Evolutionary conservation across 2,329 filamentous ascomycete species (phyloP).

Genomic region (Exophiala mesophila): DNA sequence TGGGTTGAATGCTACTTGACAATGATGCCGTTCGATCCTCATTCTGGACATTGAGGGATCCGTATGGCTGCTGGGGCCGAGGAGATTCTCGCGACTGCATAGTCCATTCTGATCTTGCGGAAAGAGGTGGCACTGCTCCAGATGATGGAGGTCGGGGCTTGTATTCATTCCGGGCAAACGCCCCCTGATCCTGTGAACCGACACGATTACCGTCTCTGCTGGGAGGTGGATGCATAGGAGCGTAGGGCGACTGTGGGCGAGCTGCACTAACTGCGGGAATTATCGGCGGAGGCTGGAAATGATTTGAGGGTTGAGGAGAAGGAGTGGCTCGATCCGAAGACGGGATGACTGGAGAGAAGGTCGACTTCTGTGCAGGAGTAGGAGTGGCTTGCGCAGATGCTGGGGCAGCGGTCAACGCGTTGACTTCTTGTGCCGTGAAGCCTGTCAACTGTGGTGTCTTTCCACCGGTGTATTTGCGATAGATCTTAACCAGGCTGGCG

Average conservation of each 20-base stretch:
- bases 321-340: constrained; percentile 12
- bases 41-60: constrained; percentile 8
- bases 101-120: constrained; percentile 8
- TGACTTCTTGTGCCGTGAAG: constrained; percentile 74
- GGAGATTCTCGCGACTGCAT: constrained; percentile 7
- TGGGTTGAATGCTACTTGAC: constrained; percentile 12
- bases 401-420: constrained; percentile 61
- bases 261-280: constrained; percentile 12
- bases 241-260: constrained; percentile 22
- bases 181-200: constrained; percentile 12
- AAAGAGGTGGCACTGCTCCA: constrained; percentile 10
- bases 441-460: constrained; percentile 72
- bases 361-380: constrained; percentile 26
- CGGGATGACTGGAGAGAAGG: constrained; percentile 26
- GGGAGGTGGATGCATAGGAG: constrained; percentile 13
- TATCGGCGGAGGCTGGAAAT: constrained; percentile 8
- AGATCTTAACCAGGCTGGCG: constrained; percentile 92
- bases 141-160: constrained; percentile 12
- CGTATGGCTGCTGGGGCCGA: constrained; percentile 15
- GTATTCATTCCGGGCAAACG: constrained; percentile 13
- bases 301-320: constrained; percentile 3
- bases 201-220: constrained; percentile 13
- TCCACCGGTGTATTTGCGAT: constrained; percentile 89
- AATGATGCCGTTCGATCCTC: constrained; percentile 15
- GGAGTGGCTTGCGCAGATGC: constrained; percentile 13